These are phyloP conservation scores for Leishmania arabica DNA, from an alignment of 208 protist genomes.

Conservation along the genomic window DNA sequence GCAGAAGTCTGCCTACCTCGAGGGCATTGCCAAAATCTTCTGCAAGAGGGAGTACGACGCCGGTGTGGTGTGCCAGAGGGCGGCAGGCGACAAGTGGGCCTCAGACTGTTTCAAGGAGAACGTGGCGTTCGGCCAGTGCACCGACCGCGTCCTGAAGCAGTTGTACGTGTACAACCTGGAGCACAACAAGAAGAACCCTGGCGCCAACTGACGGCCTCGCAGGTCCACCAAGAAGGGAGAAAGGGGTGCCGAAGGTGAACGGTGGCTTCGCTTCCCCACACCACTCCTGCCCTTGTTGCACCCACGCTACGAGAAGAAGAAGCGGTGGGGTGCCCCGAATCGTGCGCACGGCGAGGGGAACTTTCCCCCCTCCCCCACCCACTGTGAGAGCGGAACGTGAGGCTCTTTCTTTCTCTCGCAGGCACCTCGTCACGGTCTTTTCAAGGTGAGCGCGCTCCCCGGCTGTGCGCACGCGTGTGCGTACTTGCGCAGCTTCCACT, in stretches of 20 bases:
- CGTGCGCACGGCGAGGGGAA: background rate
- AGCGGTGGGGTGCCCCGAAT: background rate
- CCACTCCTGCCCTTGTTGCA: background rate
- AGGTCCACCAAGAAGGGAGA: background rate
- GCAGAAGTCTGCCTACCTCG: conserved; percentile 75
- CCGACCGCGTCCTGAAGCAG: conserved; percentile 76
- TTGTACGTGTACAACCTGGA: conserved; percentile 89
- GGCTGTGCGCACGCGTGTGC: background rate
- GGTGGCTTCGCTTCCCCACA: background rate
- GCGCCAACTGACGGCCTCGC: conserved; percentile 42
- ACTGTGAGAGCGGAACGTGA: background rate
- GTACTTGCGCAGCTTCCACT: background rate
- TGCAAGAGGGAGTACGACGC: conserved; percentile 78
- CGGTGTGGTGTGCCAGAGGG: conserved; percentile 73
- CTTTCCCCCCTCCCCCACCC: background rate
- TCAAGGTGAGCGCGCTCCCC: background rate
- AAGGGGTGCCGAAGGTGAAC: background rate
- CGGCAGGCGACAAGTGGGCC: conserved; percentile 72
- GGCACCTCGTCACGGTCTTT: background rate
- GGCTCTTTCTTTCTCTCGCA: background rate
- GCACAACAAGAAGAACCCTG: conserved; percentile 78
- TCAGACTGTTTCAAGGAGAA: conserved; percentile 87
- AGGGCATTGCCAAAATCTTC: conserved; percentile 74
- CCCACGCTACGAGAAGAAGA: background rate
- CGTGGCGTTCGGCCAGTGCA: conserved; percentile 83